Evolutionary conservation across 2,329 filamentous ascomycete species (phyloP), one percentile per base, ranked within the genome.

Genomic region (Mariannaea sp.): DNA sequence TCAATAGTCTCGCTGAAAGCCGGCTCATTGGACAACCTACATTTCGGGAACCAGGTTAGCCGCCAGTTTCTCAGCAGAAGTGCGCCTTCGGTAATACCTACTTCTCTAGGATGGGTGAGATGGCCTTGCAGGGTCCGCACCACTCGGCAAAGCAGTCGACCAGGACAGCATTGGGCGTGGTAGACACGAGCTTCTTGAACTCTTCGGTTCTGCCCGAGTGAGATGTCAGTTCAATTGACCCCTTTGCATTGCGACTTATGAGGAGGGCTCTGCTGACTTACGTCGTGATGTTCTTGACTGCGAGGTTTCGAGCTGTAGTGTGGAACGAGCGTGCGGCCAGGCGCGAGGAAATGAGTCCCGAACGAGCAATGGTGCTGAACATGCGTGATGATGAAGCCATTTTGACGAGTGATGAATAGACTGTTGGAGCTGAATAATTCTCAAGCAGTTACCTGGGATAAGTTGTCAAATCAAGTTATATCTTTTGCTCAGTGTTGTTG

Each of bases 101-200:
- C 65, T 65, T 62, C 44, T 61, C 60, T 53, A 96, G 78, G 58
- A 85, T 74, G 55, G 92, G 93, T 14, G 91, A 84, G 67, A 97
- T 94, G 66, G 86, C 82, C 80, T 92, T 96, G 88, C 93, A 97
- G 56, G 93, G 93, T 56, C 91, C 92, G 79, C 93, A 97, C 92
- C 92, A 97, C 17, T 58, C 57, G n/a, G 65, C 65, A 16, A 66
- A 66, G 61, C 62, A 64, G 58, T 97, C 93, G 68, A 97, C 77
- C 56, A 97, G 77, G 64, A 96, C 82, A 60, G 89, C 73, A 47
- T 79, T 80, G 68, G 84, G 74, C 49, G 70, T 62, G 65, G 76
- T 67, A 49, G 76, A 70, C 55, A 87, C 65, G 52, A 81, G 80
- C 26, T 72, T 67, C 49, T 82, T 71, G 72, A 84, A 92, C 24